Percentiles rank a stretch among this genome's conserved stretches.
These are phyloP conservation scores for Petasospora rhodanensis DNA, from an alignment of 1,139 yeast species.

Conservation along the genomic window DNA sequence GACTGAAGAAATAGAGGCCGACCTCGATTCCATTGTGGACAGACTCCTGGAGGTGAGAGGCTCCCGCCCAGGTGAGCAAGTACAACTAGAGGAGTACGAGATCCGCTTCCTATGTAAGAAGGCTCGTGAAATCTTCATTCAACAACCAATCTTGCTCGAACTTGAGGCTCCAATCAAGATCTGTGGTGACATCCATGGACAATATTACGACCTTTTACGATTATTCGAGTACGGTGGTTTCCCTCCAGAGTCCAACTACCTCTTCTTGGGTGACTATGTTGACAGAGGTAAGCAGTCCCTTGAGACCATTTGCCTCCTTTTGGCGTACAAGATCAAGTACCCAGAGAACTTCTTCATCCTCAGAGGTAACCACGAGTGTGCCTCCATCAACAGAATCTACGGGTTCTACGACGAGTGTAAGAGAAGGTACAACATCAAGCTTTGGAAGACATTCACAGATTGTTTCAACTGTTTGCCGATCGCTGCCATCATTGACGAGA, in stretches of 20 bases:
- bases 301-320: conserved; percentile 86
- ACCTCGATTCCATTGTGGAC: conserved; percentile 94
- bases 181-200: conserved; percentile 97
- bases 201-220: conserved; percentile 90
- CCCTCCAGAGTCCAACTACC: conserved; percentile 97
- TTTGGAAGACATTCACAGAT: conserved; percentile 97
- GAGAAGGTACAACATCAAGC: conserved; percentile 93
- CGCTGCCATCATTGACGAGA: conserved; percentile 96
- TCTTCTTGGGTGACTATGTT: conserved; percentile 94
- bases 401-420: conserved; percentile 98
- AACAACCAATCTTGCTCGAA: conserved; percentile 92
- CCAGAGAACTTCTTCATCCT: conserved; percentile 95
- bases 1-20: conserved; percentile 70
- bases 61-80: conserved; percentile 97
- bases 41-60: conserved; percentile 97
- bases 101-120: conserved; percentile 93
- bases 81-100: conserved; percentile 87
- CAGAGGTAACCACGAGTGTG: conserved; percentile 97
- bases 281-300: conserved; percentile 97
- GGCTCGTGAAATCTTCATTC: conserved; percentile 96
- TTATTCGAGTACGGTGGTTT: conserved; percentile 97
- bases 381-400: conserved; percentile 92
- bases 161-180: conserved; percentile 95
- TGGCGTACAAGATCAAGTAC: conserved; percentile 94
- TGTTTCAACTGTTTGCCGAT: conserved; percentile 97